These are phyloP conservation scores for Ehretia macrophylla DNA, from an alignment of 257 asterid genomes.

Conservation along the genomic window DNA sequence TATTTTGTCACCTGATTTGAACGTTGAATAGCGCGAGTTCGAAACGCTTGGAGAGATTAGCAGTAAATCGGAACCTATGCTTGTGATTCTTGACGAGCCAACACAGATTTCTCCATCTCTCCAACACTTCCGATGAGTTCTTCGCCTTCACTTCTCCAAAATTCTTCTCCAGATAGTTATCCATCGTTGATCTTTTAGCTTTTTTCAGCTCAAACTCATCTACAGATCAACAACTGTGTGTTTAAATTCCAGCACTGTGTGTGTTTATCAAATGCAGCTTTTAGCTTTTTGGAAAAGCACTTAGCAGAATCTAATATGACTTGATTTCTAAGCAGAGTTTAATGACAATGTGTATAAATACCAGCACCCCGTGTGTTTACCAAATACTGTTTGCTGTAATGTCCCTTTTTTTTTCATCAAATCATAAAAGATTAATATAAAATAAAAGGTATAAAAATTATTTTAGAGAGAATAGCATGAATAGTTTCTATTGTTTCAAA, in stretches of 20 bases:
- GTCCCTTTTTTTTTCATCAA: too few relatives aligned
- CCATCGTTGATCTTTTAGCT: slow-evolving; percentile 39
- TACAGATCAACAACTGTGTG: slow-evolving; percentile 14
- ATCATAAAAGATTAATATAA: too few relatives aligned
- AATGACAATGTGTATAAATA: too few relatives aligned
- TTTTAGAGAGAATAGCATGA: too few relatives aligned
- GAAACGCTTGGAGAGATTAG: slow-evolving; percentile 69
- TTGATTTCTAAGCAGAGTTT: not conserved
- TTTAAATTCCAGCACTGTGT: not conserved
- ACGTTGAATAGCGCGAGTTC: slow-evolving; percentile 83
- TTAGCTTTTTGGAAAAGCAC: not conserved
- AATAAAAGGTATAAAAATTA: too few relatives aligned
- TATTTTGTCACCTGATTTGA: slow-evolving; percentile 59
- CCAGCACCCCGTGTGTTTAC: too few relatives aligned
- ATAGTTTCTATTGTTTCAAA: too few relatives aligned
- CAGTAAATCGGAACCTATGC: slow-evolving; percentile 78
- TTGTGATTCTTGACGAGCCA: slow-evolving; percentile 85
- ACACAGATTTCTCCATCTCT: slow-evolving; percentile 78
- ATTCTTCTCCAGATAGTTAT: slow-evolving; percentile 54
- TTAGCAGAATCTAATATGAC: not conserved
- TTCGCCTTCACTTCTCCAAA: slow-evolving; percentile 69
- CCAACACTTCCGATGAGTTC: slow-evolving; percentile 84
- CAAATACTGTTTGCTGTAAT: too few relatives aligned
- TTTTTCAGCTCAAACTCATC: not conserved
- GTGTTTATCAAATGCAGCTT: not conserved